Evolutionary conservation across 169 alveolate species (phyloP).

Genomic region (Cryptosporidium baileyi): DNA sequence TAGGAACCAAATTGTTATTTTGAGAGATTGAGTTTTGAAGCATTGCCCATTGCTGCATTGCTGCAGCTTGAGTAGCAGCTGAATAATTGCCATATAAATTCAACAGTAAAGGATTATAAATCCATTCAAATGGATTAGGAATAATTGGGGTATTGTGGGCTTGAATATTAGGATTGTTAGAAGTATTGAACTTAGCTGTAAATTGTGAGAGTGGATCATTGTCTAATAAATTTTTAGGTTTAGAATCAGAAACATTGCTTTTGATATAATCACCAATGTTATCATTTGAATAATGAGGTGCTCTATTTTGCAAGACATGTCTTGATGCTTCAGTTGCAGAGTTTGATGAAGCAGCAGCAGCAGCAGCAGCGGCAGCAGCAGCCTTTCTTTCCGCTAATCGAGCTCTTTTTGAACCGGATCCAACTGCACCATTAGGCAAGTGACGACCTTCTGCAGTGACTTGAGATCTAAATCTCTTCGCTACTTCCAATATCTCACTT

Average conservation of each 20-base stretch:
- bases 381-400: slow-evolving; percentile 63
- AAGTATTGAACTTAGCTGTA: background rate
- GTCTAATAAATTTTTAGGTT: slow-evolving; percentile 18
- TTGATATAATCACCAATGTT: slow-evolving; percentile 4
- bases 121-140: slow-evolving; percentile 56
- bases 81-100: slow-evolving; percentile 64
- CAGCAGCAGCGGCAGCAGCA: slow-evolving; percentile 55
- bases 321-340: background rate
- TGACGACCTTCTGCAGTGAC: slow-evolving; percentile 69
- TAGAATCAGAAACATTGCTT: background rate
- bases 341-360: slow-evolving; percentile 39
- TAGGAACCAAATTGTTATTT: no score
- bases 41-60: slow-evolving; percentile 68
- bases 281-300: background rate
- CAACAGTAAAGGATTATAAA: slow-evolving; percentile 52
- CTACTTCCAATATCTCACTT: slow-evolving; percentile 61
- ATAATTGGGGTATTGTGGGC: background rate
- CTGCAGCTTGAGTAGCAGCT: slow-evolving; percentile 66
- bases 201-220: slow-evolving; percentile 18
- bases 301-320: background rate
- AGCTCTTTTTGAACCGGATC: slow-evolving; percentile 64
- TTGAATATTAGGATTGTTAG: background rate
- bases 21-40: slow-evolving; percentile 23
- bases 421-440: slow-evolving; percentile 64
- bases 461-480: slow-evolving; percentile 59